Conservation (phyloP, 225 moss, liverwort and hornwort genomes). For the Physcomitrellopsis africana region DNA sequence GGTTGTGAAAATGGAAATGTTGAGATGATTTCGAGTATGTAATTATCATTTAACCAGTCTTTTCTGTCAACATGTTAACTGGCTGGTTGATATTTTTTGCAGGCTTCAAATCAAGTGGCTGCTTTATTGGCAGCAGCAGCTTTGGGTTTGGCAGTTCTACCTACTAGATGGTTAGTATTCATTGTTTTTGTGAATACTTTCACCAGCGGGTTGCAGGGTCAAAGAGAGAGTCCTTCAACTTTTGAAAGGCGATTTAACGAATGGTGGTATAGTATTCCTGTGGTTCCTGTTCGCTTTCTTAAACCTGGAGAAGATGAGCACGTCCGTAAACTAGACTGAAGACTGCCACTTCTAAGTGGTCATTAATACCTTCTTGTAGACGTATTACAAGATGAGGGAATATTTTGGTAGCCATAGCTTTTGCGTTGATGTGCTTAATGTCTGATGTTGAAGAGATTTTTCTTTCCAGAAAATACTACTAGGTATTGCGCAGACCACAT, state of each 20-base stretch:
- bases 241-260: slow-evolving; percentile 54
- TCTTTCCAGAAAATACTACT: too few species aligned
- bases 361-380: too few species aligned
- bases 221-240: slow-evolving; percentile 51
- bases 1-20: too few species aligned
- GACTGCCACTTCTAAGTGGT: too few species aligned
- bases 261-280: slow-evolving; percentile 69
- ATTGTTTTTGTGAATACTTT: slow-evolving; percentile 57
- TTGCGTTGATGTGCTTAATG: too few species aligned
- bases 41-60: neutral
- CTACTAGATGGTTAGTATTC: slow-evolving; percentile 48
- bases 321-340: slow-evolving; percentile 35
- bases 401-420: too few species aligned
- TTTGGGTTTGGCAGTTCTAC: slow-evolving; percentile 52
- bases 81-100: neutral
- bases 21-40: too few species aligned
- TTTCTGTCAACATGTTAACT: neutral
- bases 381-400: too few species aligned
- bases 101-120: slow-evolving; percentile 67
- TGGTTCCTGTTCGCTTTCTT: slow-evolving; percentile 59
- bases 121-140: slow-evolving; percentile 44
- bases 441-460: too few species aligned
- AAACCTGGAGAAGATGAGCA: slow-evolving; percentile 58
- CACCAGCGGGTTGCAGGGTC: slow-evolving; percentile 48
- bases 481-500: too few species aligned